Conservation (phyloP, 2,329 filamentous ascomycete species). For the Monilinia aucupariae region DNA sequence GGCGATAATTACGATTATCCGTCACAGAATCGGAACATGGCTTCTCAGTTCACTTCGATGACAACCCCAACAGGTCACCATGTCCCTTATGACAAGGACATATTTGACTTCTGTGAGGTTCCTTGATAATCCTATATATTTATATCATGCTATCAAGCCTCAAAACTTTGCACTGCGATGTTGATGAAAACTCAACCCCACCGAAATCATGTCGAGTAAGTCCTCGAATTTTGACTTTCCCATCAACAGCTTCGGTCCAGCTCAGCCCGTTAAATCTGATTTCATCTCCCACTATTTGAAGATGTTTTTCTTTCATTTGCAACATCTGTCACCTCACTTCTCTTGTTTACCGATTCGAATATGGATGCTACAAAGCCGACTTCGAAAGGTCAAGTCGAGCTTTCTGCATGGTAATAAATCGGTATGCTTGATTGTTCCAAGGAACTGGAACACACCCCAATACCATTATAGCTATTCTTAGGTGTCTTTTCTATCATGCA, state of each 20-base stretch:
- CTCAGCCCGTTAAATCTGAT: slow-evolving; percentile 25
- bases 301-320: slow-evolving; percentile 25
- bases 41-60: neutral
- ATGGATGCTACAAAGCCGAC: slow-evolving; percentile 17
- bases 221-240: neutral
- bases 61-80: neutral
- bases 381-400: slow-evolving; percentile 26
- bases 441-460: neutral
- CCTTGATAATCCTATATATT: neutral
- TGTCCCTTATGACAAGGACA: neutral
- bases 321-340: slow-evolving; percentile 23
- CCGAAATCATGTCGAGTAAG: slow-evolving; percentile 11
- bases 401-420: slow-evolving; percentile 25
- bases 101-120: neutral
- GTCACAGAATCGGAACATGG: neutral
- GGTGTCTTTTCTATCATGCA: slow-evolving; percentile 25
- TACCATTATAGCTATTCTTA: slow-evolving; percentile 31
- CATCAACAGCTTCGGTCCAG: slow-evolving; percentile 23
- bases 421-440: slow-evolving; percentile 20
- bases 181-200: neutral
- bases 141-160: slow-evolving; percentile 3
- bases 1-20: neutral
- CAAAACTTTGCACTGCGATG: neutral
- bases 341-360: slow-evolving; percentile 24
- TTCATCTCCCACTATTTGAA: slow-evolving; percentile 30